Evolutionary conservation across 805 yeast genomes (phyloP), one percentile per base, ranked within the genome.

Genomic region (Metschnikowia gelsemii): DNA sequence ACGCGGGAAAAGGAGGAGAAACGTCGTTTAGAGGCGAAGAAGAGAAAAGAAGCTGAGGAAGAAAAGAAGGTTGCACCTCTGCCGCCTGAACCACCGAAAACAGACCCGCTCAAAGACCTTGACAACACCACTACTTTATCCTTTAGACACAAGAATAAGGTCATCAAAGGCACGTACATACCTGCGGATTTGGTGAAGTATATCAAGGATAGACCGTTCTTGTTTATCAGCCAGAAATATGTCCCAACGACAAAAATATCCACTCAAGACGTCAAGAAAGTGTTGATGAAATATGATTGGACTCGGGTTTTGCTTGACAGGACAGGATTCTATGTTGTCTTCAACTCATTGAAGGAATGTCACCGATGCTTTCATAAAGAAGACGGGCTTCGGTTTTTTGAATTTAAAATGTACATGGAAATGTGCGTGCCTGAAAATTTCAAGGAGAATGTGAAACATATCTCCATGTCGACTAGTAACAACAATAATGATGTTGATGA

Each of bases 321-420:
- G 32, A 59, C 73, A 1, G 96, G 96, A 0, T 82, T 83, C 51
- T 87, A 75, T 52, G 68, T 87, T 27, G 80, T 86, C 1, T 88
- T 88, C 61, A 79, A 80, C 51, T 70, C 75, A 13, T 60, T 73
- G 11, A 62, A 62, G 25, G 86, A 82, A 46, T 83, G 87, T 22
- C 75, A 75, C 46, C 60, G 69, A 23, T 84, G 87, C 50, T 83
- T 74, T 52, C 67, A 71, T 21, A 64, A 69, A 26, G 84, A 79
- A 59, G 86, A 84, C 60, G 86, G 87, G 0, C 59, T 68, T 16
- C 63, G 65, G 21, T 66, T 80, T 22, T 62, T 62, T 34, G 76
- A 68, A 21, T 78, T 66, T 46, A 67, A 70, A 26, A 57, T 81
- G 61, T 70, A 62, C 47, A 82, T 83, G 88, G 80, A 79, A 29